Evolutionary conservation across 2,329 filamentous ascomycete species (phyloP).

Genomic region (Alternaria burnsii): DNA sequence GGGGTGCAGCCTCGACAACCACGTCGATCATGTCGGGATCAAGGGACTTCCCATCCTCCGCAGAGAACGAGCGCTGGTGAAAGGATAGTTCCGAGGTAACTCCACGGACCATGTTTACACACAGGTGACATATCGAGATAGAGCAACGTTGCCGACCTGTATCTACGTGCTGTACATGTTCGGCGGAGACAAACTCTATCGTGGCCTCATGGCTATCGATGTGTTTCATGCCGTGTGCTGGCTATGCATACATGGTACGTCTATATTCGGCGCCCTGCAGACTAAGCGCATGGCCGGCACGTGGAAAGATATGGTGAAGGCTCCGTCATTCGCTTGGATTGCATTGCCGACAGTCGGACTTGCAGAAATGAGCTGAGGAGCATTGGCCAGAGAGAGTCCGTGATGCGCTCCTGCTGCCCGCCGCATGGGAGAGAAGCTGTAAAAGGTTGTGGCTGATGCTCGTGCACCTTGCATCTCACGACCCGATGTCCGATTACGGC

Average conservation of each 20-base stretch:
- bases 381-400: slow-evolving; percentile 14
- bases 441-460: background rate
- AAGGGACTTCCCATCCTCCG: slow-evolving; percentile 9
- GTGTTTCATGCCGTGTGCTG: slow-evolving; percentile 27
- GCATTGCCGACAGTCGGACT: slow-evolving; percentile 22
- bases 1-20: background rate
- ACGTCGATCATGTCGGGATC: slow-evolving; percentile 24
- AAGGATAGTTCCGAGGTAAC: slow-evolving; percentile 13
- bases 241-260: slow-evolving; percentile 28
- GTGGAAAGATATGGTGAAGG: slow-evolving; percentile 23
- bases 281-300: slow-evolving; percentile 24
- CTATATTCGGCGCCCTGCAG: slow-evolving; percentile 21
- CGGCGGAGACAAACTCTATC: slow-evolving; percentile 23
- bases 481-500: slow-evolving; percentile 5
- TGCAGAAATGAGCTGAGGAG: slow-evolving; percentile 10
- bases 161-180: background rate
- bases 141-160: slow-evolving; percentile 11
- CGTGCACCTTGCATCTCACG: background rate
- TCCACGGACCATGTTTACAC: slow-evolving; percentile 15
- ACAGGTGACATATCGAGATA: slow-evolving; percentile 6
- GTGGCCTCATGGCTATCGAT: slow-evolving; percentile 15
- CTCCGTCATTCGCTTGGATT: slow-evolving; percentile 24
- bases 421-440: slow-evolving; percentile 10
- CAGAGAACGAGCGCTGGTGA: slow-evolving; percentile 8
- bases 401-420: slow-evolving; percentile 24